Evolutionary conservation across 305 asterid species (phyloP).

Genomic region (Stenogyne calaminthoides): DNA sequence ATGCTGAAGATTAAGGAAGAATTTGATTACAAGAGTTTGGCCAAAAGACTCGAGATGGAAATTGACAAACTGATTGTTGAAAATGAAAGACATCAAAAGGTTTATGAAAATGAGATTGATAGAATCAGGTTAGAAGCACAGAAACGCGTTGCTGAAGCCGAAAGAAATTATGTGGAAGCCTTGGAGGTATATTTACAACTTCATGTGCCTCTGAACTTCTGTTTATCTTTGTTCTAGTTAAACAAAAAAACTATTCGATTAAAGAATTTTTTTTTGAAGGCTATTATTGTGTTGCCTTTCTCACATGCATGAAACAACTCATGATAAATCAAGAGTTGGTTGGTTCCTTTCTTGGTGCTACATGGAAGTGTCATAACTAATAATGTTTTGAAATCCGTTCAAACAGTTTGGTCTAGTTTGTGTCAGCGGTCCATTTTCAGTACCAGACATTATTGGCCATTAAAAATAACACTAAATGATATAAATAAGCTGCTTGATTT

Average conservation of each 20-base stretch:
- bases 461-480: neutral
- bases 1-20: constrained; percentile 99
- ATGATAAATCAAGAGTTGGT: no score
- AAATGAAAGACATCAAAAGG: constrained; percentile 87
- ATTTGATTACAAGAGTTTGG: constrained; percentile 91
- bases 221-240: constrained; percentile 12
- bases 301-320: no score
- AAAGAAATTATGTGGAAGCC: constrained; percentile 72
- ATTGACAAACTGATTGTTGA: constrained; percentile 86
- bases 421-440: constrained; percentile 17
- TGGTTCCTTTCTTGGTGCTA: neutral
- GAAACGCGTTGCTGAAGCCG: constrained; percentile 74
- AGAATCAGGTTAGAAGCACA: constrained; percentile 87
- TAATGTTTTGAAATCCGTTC: constrained; percentile 3
- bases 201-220: constrained; percentile 23
- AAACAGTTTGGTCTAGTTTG: constrained; percentile 2
- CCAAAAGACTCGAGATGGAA: constrained; percentile 87
- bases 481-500: neutral
- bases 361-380: neutral
- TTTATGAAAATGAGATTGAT: constrained; percentile 81
- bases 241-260: constrained; percentile 17
- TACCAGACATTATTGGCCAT: neutral
- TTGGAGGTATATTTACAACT: constrained; percentile 61
- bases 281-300: neutral
- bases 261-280: constrained; percentile 20